These are phyloP conservation scores for Fraxinus latifolia DNA, from an alignment of 305 asterid genomes.

Conservation along the genomic window DNA sequence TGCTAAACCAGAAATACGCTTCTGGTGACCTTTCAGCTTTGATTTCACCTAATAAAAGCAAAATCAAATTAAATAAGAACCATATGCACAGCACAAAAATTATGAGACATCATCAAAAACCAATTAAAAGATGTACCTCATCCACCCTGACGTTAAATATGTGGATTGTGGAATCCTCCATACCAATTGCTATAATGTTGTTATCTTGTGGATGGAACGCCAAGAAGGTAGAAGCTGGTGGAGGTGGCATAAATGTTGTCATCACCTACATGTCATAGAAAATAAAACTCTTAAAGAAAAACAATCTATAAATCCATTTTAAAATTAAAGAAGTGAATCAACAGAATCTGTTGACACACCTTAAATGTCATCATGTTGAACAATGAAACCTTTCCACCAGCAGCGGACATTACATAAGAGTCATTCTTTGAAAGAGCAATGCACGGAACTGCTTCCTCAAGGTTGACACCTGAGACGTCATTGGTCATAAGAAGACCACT, in stretches of 20 bases:
- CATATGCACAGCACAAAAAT: not conserved
- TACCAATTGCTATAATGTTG: slow-evolving; percentile 75
- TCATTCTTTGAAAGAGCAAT: slow-evolving; percentile 82
- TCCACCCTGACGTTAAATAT: slow-evolving; percentile 70
- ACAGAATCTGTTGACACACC: slow-evolving; percentile 33
- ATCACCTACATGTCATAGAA: slow-evolving; percentile 51
- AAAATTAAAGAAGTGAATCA: not conserved
- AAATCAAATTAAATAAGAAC: slow-evolving; percentile 16
- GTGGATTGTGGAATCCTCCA: slow-evolving; percentile 84
- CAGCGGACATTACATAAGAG: slow-evolving; percentile 84
- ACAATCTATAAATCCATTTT: not conserved
- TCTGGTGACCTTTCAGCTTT: slow-evolving; percentile 80
- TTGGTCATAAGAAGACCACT: slow-evolving; percentile 80
- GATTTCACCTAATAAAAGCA: slow-evolving; percentile 54
- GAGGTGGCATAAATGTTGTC: slow-evolving; percentile 89
- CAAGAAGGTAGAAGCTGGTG: slow-evolving; percentile 73
- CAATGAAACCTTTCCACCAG: slow-evolving; percentile 79
- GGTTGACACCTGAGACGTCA: slow-evolving; percentile 61
- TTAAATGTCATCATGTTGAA: slow-evolving; percentile 88
- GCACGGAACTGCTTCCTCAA: slow-evolving; percentile 84
- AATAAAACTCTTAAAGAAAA: not conserved
- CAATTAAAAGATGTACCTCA: slow-evolving; percentile 38
- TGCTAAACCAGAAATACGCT: slow-evolving; percentile 76
- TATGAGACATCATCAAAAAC: not conserved
- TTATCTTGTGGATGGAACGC: slow-evolving; percentile 87